Percentiles rank a stretch among this genome's conserved stretches.
phyloP scores from a whole-genome alignment of 768 basidiomycete genomes.

The Mycena venus region DNA sequence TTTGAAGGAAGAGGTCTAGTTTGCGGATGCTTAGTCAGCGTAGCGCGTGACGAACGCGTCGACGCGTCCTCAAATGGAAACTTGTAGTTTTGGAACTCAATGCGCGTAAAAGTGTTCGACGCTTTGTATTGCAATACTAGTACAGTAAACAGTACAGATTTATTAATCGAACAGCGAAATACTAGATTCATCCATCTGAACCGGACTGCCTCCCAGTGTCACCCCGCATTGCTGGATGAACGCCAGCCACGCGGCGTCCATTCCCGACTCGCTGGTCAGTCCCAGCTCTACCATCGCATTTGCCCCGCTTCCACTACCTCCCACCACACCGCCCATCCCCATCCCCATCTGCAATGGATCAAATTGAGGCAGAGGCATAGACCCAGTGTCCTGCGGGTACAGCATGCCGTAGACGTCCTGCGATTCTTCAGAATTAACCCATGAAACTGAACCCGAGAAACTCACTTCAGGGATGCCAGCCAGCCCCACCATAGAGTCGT shows the following conservation, averaged over 20 bases:
- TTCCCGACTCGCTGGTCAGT: constrained; percentile 57
- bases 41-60: not conserved
- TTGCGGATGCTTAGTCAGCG: not conserved
- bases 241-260: constrained; percentile 63
- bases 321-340: not conserved
- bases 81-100: no score
- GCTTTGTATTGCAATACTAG: no score
- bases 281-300: constrained; percentile 59
- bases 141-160: not conserved
- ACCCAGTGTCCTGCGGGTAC: not conserved
- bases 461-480: not conserved
- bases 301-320: constrained; percentile 15
- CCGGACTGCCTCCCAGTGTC: constrained; percentile 13
- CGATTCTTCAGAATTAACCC: not conserved
- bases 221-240: constrained; percentile 67
- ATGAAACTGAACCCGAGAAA: not conserved
- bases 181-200: constrained; percentile 3
- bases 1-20: constrained; percentile 48
- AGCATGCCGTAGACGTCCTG: constrained; percentile 27
- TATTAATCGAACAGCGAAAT: constrained; percentile 7
- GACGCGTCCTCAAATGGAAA: no score
- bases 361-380: not conserved
- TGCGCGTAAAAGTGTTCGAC: no score
- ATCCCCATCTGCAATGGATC: constrained; percentile 1
- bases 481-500: not conserved